Evolutionary conservation across 768 basidiomycete species (phyloP).

Genomic region (Mycena filopes): DNA sequence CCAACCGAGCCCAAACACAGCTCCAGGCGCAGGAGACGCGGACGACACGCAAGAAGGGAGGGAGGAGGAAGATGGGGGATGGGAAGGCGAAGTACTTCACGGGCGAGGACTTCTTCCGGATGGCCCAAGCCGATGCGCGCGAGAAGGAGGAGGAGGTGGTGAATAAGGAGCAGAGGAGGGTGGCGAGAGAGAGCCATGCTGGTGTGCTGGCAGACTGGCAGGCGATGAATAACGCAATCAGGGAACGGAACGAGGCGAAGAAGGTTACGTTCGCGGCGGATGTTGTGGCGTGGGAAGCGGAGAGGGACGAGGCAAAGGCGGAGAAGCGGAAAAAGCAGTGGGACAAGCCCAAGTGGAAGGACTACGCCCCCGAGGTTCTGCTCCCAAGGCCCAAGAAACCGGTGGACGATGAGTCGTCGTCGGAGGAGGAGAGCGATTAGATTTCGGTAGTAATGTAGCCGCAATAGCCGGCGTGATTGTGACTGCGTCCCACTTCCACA

Average conservation of each 20-base stretch:
- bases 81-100: too few species aligned
- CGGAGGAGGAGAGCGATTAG: too few species aligned
- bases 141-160: not conserved
- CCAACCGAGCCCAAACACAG: too few species aligned
- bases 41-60: too few species aligned
- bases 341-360: conserved; percentile 3
- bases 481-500: too few species aligned
- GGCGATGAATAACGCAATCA: not conserved
- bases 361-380: not conserved
- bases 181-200: not conserved
- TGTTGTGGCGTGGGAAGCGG: not conserved
- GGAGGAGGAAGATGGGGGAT: too few species aligned
- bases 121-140: not conserved
- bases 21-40: too few species aligned
- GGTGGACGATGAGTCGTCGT: not conserved
- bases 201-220: conserved; percentile 4
- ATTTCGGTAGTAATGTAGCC: too few species aligned
- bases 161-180: not conserved
- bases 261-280: not conserved
- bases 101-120: too few species aligned
- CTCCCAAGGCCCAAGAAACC: not conserved
- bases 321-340: not conserved
- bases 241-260: not conserved
- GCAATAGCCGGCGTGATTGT: too few species aligned
- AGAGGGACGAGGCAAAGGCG: not conserved